These are phyloP conservation scores for Sclerotinia sclerotiorum DNA, from an alignment of 2,329 filamentous ascomycete species.

Conservation along the genomic window DNA sequence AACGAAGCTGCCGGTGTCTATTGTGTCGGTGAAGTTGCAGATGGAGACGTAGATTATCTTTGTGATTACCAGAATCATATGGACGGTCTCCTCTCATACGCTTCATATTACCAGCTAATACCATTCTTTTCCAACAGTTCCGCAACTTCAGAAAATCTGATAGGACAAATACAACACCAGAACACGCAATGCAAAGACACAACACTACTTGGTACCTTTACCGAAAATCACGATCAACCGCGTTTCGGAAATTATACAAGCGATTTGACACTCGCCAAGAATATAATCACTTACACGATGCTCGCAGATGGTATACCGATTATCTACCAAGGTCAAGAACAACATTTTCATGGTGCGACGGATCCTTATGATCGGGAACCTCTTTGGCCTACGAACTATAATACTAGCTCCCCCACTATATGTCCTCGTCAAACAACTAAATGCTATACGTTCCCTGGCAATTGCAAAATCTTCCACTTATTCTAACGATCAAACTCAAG, in stretches of 20 bases:
- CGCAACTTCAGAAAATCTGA: conserved; percentile 21
- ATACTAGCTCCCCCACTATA: conserved; percentile 43
- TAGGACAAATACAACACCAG: conserved; percentile 22
- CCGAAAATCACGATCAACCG: conserved; percentile 46
- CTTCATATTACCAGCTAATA: conserved; percentile 23
- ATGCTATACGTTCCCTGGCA: conserved; percentile 27
- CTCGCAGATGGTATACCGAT: conserved; percentile 53
- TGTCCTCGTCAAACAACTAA: conserved; percentile 38
- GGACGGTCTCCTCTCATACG: conserved; percentile 50
- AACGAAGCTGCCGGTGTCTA: conserved; percentile 54
- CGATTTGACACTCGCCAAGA: conserved; percentile 42
- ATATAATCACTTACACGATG: conserved; percentile 50
- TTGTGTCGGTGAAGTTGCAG: conserved; percentile 59
- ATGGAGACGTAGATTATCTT: conserved; percentile 54
- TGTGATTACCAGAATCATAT: conserved; percentile 55
- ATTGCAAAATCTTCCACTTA: conserved; percentile 18
- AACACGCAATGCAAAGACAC: conserved; percentile 38
- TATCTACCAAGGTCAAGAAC: conserved; percentile 54
- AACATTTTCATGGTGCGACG: conserved; percentile 45
- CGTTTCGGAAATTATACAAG: conserved; percentile 42
- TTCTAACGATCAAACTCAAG: conserved; percentile 23
- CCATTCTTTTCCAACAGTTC: conserved; percentile 28
- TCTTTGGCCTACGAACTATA: conserved; percentile 44
- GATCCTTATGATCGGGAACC: conserved; percentile 47
- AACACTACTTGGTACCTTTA: conserved; percentile 43